phyloP scores from a whole-genome alignment of 345 rosid species.

The Adansonia digitata region DNA sequence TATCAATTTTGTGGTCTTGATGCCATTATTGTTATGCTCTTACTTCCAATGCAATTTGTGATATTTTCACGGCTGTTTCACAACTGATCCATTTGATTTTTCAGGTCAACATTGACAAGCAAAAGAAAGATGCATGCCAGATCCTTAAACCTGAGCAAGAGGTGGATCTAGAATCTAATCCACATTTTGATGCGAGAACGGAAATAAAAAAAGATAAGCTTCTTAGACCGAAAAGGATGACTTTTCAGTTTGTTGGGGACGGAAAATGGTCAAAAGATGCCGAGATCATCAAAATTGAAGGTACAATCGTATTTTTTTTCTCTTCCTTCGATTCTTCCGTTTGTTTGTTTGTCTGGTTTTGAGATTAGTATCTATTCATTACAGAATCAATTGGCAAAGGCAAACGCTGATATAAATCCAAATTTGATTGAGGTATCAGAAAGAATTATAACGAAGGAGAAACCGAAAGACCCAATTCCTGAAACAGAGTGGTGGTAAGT shows the following conservation, averaged over 20 bases:
- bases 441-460: conserved; percentile 69
- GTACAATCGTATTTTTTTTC: conserved; percentile 24
- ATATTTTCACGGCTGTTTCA: not conserved
- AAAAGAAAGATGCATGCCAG: conserved; percentile 92
- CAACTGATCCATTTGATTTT: conserved; percentile 5
- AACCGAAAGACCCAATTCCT: conserved; percentile 72
- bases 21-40: not conserved
- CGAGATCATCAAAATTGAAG: conserved; percentile 70
- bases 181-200: conserved; percentile 75
- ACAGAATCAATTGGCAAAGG: conserved; percentile 89
- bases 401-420: conserved; percentile 84
- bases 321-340: not conserved
- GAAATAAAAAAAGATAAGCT: conserved; percentile 77
- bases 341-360: conserved; percentile 12
- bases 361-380: conserved; percentile 15
- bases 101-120: conserved; percentile 97
- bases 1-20: conserved; percentile 6
- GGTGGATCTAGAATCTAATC: conserved; percentile 76
- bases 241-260: conserved; percentile 94
- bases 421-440: conserved; percentile 90
- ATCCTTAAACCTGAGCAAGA: conserved; percentile 93
- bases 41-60: conserved; percentile 5
- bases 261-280: conserved; percentile 98
- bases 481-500: conserved; percentile 98
- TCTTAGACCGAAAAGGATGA: conserved; percentile 84